Evolutionary conservation across 225 moss, liverwort and hornwort species (phyloP).

Genomic region (Antitrichia curtipendula): DNA sequence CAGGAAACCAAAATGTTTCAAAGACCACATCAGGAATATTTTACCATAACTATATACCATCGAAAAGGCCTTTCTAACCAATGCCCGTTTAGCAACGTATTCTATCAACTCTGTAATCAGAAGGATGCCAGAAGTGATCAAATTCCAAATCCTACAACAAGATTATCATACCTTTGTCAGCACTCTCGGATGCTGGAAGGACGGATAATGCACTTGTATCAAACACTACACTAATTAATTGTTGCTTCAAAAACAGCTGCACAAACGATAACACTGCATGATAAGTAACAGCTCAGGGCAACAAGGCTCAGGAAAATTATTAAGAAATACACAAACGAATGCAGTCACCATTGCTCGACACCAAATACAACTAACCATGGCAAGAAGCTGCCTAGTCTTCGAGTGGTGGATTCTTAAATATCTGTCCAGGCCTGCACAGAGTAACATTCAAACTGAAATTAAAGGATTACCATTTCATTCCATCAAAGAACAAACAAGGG

Average conservation of each 20-base stretch:
- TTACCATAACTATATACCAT: not conserved
- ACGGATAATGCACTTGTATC: slow-evolving; percentile 7
- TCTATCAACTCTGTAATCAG: not conserved
- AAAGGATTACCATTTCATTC: not conserved
- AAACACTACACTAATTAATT: slow-evolving; percentile 65
- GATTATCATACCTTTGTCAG: slow-evolving; percentile 4
- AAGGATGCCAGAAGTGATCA: not conserved
- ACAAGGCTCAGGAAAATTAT: not conserved
- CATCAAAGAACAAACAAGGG: not conserved
- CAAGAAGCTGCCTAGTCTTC: slow-evolving; percentile 81
- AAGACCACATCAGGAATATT: not conserved
- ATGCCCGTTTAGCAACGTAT: not conserved
- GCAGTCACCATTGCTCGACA: not conserved
- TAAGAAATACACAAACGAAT: not conserved
- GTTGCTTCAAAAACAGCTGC: slow-evolving; percentile 98
- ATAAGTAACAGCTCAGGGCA: not conserved
- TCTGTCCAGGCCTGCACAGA: slow-evolving; percentile 69
- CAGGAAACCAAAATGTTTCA: not conserved
- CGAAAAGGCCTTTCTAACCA: not conserved
- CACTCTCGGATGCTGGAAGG: not conserved
- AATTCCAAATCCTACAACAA: not conserved
- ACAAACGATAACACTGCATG: not conserved
- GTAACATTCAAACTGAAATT: not conserved
- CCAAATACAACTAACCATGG: slow-evolving; percentile 32
- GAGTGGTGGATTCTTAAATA: slow-evolving; percentile 76